Evolutionary conservation across 2,329 filamentous ascomycete species (phyloP).

Genomic region (Ilyonectria mors-panacis): DNA sequence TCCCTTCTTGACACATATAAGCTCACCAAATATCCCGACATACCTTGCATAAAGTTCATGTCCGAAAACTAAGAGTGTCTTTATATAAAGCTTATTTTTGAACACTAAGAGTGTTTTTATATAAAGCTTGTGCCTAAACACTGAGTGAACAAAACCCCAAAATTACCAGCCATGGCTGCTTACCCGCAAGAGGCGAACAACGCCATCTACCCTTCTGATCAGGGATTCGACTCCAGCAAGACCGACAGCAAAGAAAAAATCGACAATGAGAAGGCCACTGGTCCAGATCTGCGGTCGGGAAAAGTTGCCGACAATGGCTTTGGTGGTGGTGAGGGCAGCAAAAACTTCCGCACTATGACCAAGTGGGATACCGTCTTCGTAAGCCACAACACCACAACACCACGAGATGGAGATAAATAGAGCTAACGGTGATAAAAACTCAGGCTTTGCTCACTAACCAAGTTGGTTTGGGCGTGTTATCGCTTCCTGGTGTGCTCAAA

Average conservation of each 20-base stretch:
- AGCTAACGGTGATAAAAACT: background rate
- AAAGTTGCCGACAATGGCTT: conserved; percentile 48
- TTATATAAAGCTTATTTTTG: too few relatives aligned
- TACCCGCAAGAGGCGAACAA: conserved; percentile 40
- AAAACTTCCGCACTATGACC: conserved; percentile 53
- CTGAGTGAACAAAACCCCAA: conserved; percentile 8
- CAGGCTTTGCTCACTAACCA: conserved; percentile 52
- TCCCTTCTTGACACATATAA: conserved; percentile 9
- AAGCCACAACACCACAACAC: background rate
- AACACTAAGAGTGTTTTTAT: background rate
- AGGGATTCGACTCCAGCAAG: conserved; percentile 46
- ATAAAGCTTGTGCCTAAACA: conserved; percentile 1
- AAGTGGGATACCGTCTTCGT: conserved; percentile 52
- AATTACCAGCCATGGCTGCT: conserved; percentile 36
- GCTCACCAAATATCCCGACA: background rate
- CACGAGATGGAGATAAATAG: background rate
- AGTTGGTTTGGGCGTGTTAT: conserved; percentile 67
- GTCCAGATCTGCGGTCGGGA: conserved; percentile 38
- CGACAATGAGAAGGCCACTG: conserved; percentile 30
- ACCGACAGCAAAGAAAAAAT: conserved; percentile 48
- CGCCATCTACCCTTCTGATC: conserved; percentile 46
- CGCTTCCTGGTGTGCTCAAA: conserved; percentile 79
- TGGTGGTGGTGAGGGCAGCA: conserved; percentile 48
- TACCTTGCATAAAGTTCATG: too few relatives aligned
- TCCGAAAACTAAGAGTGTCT: too few relatives aligned